Evolutionary conservation across 148 eudicot genomes (phyloP).

Genomic region (Camellia sinensis): DNA sequence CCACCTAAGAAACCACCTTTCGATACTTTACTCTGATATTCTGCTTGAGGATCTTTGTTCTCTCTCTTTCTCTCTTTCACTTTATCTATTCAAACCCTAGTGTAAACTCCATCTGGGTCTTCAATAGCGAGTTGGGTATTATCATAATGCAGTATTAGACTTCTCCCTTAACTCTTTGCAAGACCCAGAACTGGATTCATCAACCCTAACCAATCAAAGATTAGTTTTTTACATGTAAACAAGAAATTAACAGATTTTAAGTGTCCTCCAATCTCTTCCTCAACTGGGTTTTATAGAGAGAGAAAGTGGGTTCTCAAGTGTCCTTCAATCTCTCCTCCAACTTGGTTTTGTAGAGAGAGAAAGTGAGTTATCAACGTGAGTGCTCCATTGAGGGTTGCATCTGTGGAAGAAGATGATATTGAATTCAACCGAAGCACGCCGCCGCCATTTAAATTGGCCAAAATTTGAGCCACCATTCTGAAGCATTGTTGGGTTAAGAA

Average conservation of each 20-base stretch:
- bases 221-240: constrained; percentile 24
- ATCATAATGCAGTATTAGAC: constrained; percentile 70
- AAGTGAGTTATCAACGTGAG: constrained; percentile 16
- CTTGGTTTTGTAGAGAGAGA: constrained; percentile 23
- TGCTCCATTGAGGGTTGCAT: constrained; percentile 18
- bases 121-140: constrained; percentile 78
- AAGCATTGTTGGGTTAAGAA: constrained; percentile 48
- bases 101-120: neutral
- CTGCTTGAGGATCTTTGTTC: neutral
- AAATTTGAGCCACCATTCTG: constrained; percentile 42
- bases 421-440: constrained; percentile 30
- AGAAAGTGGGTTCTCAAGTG: constrained; percentile 20
- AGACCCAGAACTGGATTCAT: constrained; percentile 41
- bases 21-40: neutral
- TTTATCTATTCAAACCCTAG: neutral
- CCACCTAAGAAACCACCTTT: neutral
- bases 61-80: neutral
- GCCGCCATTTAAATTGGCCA: constrained; percentile 37
- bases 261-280: no score
- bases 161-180: constrained; percentile 45
- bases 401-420: constrained; percentile 22
- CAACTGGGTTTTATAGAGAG: no score
- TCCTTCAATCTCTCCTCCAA: constrained; percentile 32
- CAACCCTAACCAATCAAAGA: constrained; percentile 26
- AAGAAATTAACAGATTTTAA: constrained; percentile 18